phyloP scores from a whole-genome alignment of 1,284 basidiomycete species.

The Ceratobasidium sp. region DNA sequence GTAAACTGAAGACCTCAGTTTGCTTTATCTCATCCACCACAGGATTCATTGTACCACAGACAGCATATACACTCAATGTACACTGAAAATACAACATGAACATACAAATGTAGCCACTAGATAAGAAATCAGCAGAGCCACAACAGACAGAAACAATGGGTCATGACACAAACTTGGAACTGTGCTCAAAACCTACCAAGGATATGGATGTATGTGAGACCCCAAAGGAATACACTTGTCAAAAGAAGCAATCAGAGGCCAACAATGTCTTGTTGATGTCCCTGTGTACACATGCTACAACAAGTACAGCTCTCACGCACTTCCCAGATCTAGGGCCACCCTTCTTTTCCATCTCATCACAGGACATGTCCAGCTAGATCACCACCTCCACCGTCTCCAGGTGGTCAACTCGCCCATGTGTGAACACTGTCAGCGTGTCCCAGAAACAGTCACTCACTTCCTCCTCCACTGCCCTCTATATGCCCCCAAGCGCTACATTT shows the following conservation, averaged over 20 bases:
- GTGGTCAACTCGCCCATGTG: neutral
- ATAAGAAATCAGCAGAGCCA: no score
- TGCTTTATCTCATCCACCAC: no score
- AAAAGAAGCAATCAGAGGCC: slow-evolving; percentile 5
- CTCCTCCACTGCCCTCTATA: neutral
- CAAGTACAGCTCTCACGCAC: no score
- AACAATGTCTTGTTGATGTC: neutral
- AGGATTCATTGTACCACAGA: no score
- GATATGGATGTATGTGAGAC: slow-evolving; percentile 50
- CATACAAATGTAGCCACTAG: no score
- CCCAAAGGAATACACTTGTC: slow-evolving; percentile 49
- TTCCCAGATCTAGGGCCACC: neutral
- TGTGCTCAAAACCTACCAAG: slow-evolving; percentile 33
- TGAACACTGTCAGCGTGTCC: neutral
- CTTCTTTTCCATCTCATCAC: slow-evolving; percentile 18
- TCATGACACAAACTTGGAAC: slow-evolving; percentile 50
- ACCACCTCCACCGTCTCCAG: slow-evolving; percentile 19
- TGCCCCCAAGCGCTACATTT: neutral
- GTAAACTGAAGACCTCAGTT: no score
- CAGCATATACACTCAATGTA: no score
- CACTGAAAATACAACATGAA: no score
- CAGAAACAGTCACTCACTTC: slow-evolving; percentile 12
- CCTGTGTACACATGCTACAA: no score
- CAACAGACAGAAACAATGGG: no score
- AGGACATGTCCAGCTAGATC: neutral